Base-by-base conservation (phyloP, 2,329 filamentous ascomycete species). In the Neopestalotiopsis clavispora region DNA sequence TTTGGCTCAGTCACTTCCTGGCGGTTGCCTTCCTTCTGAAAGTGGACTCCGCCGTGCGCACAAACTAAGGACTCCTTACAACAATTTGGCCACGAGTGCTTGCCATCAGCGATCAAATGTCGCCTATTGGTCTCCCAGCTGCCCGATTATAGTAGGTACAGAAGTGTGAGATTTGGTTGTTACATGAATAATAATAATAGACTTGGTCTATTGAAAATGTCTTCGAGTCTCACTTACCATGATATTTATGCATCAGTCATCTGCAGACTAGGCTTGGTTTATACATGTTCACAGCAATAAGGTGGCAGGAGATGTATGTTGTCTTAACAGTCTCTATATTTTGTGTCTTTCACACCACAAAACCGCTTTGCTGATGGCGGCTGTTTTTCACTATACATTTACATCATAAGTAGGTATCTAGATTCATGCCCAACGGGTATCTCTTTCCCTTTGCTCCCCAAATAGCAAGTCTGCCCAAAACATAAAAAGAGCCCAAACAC, bases 391-490 rank as follows among this genome's bases (percentile, higher is more conserved):
- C 28, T 30, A 57, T 66, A 66, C 63, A 66, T 66, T 28, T 56
- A 38, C 20, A 38, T 66, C 28, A 57, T 64, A 64, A 52, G 9
- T 64, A 64, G n/a, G 9, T 23, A 66, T 56, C 49, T 28, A 23
- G 20, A 57, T 45, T 58, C 63, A 57, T 58, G 49, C 23, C 34
- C 30, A 58, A 17, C 34, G 59, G 62, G 63, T 66, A 66, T 66
- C 63, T 66, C 42, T 20, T 32, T 66, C 63, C 63, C 42, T 20
- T 38, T 10, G 45, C 45, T 52, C 45, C 45, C 9, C 20, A 20
- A n/a, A 23, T 9, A 52, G 14, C 45, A 52, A 52, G 20, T 52
- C n/a, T 52, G 45, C 20, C 49, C 40, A 52, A 52, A 12, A 45
- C 23, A 23, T 23, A 34, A 64, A 32, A 23, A 28, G 23, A 12